Percentiles rank a stretch among this genome's conserved stretches.
Evolutionary conservation across 495 filamentous ascomycete species (phyloP).

Genomic region (Trichoderma asperelloides): DNA sequence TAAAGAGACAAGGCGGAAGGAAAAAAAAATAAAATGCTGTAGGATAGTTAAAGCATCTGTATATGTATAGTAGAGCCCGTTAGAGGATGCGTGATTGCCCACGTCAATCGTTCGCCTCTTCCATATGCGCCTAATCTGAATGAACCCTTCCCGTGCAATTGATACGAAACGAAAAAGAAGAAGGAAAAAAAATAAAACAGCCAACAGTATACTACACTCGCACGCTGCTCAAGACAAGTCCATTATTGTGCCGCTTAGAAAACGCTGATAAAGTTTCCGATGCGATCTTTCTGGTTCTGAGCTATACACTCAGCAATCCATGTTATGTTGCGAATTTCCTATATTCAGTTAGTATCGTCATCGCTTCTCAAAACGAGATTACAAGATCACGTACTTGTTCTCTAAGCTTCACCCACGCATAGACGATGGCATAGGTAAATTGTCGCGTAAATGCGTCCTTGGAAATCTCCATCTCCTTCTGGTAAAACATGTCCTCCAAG

Average conservation of each 20-base stretch:
- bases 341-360: conserved; percentile 7
- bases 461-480: conserved; percentile 97
- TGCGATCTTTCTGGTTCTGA: conserved; percentile 98
- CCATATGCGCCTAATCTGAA: conserved; percentile 11
- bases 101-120: conserved; percentile 1
- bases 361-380: not conserved
- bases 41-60: conserved; percentile 13
- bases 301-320: conserved; percentile 99
- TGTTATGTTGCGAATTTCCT: conserved; percentile 97
- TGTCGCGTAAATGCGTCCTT: conserved; percentile 93
- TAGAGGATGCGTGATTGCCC: conserved; percentile 5
- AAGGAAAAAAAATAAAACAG: not conserved
- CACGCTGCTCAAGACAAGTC: not conserved
- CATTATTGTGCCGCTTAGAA: conserved; percentile 38
- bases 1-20: not conserved
- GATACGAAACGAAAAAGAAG: conserved; percentile 10
- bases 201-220: not conserved
- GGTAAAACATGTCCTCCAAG: conserved; percentile 95
- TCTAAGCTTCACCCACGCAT: conserved; percentile 94
- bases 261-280: conserved; percentile 96
- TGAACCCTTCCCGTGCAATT: conserved; percentile 9
- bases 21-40: conserved; percentile 11
- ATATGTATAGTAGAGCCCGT: conserved; percentile 19
- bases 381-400: conserved; percentile 69
- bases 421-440: conserved; percentile 91